A percentile compares a stretch with the other conserved stretches of the same genome.
phyloP scores from a whole-genome alignment of 139 green algal genomes.

The Desmodesmus armatus region DNA sequence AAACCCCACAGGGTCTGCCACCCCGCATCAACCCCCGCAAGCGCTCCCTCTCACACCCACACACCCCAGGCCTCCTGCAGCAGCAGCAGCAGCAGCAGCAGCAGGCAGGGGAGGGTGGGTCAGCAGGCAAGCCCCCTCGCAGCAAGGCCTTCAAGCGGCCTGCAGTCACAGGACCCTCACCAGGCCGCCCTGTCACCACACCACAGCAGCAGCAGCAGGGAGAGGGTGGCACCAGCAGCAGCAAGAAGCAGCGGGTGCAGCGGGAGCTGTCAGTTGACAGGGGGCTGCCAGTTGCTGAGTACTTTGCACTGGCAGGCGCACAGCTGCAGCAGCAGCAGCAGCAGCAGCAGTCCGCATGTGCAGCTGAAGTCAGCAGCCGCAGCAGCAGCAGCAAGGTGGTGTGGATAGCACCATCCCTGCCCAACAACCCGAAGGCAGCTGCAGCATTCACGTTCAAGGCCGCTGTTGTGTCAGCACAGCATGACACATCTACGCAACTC shows the following conservation, averaged over 20 bases:
- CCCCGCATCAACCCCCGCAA: conserved; percentile 13
- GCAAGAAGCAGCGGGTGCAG: neutral
- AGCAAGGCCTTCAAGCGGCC: conserved; percentile 40
- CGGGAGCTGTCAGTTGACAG: neutral
- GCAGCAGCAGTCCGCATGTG: neutral
- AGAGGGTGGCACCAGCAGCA: neutral
- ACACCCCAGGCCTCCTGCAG: neutral
- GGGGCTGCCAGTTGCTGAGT: neutral
- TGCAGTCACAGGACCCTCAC: neutral
- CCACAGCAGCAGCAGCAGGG: neutral
- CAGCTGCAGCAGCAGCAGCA: neutral
- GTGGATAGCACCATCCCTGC: neutral
- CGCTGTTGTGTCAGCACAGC: neutral
- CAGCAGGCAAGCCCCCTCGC: neutral
- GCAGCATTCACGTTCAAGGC: conserved; percentile 2
- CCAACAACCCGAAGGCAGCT: neutral
- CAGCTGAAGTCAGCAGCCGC: neutral
- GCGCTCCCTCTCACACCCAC: neutral
- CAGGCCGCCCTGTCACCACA: too few species aligned
- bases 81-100: conserved; percentile 26
- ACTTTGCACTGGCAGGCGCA: neutral
- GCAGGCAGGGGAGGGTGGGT: neutral
- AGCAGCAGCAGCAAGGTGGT: neutral
- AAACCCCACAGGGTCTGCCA: neutral
- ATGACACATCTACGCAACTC: neutral